phyloP scores from a whole-genome alignment of 106 monocot species.

The Dactylorhiza incarnata region DNA sequence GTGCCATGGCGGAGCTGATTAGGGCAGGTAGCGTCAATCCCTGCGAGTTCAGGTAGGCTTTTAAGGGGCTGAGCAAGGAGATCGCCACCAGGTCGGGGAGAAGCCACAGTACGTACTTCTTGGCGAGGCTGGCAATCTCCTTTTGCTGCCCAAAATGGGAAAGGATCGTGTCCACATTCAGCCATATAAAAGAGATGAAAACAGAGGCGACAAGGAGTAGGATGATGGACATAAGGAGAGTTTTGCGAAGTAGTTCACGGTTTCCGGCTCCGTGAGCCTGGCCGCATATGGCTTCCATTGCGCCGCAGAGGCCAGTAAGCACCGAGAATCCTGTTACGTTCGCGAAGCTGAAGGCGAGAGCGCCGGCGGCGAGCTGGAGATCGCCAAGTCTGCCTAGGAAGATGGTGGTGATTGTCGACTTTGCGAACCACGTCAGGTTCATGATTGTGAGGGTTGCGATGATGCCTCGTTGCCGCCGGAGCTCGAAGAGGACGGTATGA shows the following conservation, averaged over 20 bases:
- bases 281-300: slow-evolving; percentile 86
- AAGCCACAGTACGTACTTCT: slow-evolving; percentile 43
- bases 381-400: slow-evolving; percentile 45
- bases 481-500: slow-evolving; percentile 19
- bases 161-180: slow-evolving; percentile 60
- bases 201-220: slow-evolving; percentile 48
- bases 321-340: slow-evolving; percentile 69
- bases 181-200: slow-evolving; percentile 76
- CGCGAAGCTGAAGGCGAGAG: slow-evolving; percentile 55
- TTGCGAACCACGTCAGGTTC: slow-evolving; percentile 47
- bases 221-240: slow-evolving; percentile 59
- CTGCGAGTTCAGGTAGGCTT: slow-evolving; percentile 71
- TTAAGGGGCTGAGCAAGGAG: slow-evolving; percentile 79
- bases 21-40: slow-evolving; percentile 70
- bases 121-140: slow-evolving; percentile 47
- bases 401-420: slow-evolving; percentile 35
- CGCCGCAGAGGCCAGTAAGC: slow-evolving; percentile 40
- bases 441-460: slow-evolving; percentile 26
- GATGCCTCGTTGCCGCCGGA: slow-evolving; percentile 29
- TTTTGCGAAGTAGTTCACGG: slow-evolving; percentile 53
- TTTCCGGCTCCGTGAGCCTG: slow-evolving; percentile 83
- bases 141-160: slow-evolving; percentile 44
- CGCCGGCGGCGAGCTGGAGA: slow-evolving; percentile 44
- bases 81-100: slow-evolving; percentile 64
- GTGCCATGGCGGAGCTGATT: slow-evolving; percentile 41